These are phyloP conservation scores for Trametes cubensis DNA, from an alignment of 768 basidiomycete species.

Conservation along the genomic window DNA sequence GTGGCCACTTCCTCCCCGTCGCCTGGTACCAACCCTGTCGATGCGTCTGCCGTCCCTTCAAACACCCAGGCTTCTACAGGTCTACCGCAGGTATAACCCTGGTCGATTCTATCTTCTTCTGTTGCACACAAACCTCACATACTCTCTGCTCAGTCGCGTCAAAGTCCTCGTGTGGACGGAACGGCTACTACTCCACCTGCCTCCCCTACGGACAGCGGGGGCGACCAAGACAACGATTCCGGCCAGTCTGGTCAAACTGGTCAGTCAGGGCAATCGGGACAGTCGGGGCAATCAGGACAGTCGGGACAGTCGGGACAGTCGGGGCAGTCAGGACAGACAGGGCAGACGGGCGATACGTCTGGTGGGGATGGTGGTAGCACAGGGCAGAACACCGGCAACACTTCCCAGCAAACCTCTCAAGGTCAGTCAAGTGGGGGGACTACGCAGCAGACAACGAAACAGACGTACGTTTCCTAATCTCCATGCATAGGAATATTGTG, in stretches of 20 bases:
- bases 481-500: too few species aligned
- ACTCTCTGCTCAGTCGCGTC: neutral
- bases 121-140: neutral
- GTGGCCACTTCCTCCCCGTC: constrained; percentile 1
- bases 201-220: neutral
- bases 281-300: neutral
- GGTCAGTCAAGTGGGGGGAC: neutral
- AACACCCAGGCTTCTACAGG: neutral
- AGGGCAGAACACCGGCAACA: neutral
- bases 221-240: neutral
- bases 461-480: neutral
- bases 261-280: neutral
- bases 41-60: neutral
- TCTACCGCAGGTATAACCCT: neutral
- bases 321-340: neutral
- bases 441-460: neutral
- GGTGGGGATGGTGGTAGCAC: neutral
- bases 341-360: neutral
- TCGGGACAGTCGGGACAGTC: neutral
- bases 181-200: constrained; percentile 3
- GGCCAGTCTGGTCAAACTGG: too few species aligned
- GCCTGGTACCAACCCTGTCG: neutral
- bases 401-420: constrained; percentile 1
- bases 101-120: neutral
- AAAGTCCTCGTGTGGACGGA: constrained; percentile 3